Conservation (phyloP, 2,329 filamentous ascomycete species). For the Colletotrichum sp. region DNA sequence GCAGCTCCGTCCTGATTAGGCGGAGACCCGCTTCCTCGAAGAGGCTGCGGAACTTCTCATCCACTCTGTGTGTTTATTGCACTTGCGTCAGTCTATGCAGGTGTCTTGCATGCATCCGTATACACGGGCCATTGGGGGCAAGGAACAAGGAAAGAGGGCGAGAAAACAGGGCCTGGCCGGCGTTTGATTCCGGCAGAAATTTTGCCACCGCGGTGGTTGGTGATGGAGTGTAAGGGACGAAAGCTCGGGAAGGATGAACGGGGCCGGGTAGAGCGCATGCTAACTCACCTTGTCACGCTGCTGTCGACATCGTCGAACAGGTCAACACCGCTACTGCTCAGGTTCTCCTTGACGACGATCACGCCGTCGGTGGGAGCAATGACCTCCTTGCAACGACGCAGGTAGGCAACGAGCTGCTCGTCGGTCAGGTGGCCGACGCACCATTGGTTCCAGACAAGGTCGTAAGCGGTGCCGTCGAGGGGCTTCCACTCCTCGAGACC, state of each 20-base stretch:
- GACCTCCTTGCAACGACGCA: slow-evolving; percentile 62
- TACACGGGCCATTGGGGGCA: neutral
- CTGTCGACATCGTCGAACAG: slow-evolving; percentile 46
- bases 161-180: neutral
- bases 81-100: slow-evolving; percentile 7
- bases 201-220: neutral
- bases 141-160: neutral
- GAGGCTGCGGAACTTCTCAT: slow-evolving; percentile 71
- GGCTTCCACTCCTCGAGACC: slow-evolving; percentile 76
- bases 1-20: slow-evolving; percentile 73
- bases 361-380: slow-evolving; percentile 33
- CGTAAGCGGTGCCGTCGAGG: slow-evolving; percentile 60
- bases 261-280: neutral
- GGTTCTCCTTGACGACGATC: slow-evolving; percentile 68
- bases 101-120: slow-evolving; percentile 17
- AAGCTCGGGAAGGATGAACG: neutral
- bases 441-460: slow-evolving; percentile 91
- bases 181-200: neutral
- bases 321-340: slow-evolving; percentile 63
- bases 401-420: slow-evolving; percentile 69
- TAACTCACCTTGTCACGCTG: slow-evolving; percentile 18
- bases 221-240: neutral
- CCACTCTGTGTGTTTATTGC: slow-evolving; percentile 53
- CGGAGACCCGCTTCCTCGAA: slow-evolving; percentile 73
- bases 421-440: slow-evolving; percentile 85